A percentile compares a stretch with the other conserved stretches of the same genome.
Conservation (phyloP, 2,329 filamentous ascomycete species). For the Furcasterigmium furcatum region DNA sequence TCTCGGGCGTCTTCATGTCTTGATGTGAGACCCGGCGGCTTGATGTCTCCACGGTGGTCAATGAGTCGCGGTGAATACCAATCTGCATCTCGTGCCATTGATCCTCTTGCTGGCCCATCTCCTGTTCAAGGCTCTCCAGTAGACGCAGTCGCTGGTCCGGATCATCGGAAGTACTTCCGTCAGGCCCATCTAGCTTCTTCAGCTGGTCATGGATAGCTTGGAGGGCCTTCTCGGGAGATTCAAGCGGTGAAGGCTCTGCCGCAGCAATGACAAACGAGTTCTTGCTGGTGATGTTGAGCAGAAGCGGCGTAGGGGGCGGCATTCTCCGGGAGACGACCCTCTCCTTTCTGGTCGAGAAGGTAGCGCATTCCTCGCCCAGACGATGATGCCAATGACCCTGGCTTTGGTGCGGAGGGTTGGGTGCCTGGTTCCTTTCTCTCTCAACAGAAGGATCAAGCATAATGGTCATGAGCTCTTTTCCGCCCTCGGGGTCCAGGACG, state of each 20-base stretch:
- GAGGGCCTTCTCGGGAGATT: constrained; percentile 47
- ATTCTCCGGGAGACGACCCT: constrained; percentile 44
- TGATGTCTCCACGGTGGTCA: constrained; percentile 40
- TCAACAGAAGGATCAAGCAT: constrained; percentile 35
- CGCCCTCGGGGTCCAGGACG: constrained; percentile 17
- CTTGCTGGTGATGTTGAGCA: constrained; percentile 39
- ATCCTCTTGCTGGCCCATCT: constrained; percentile 58
- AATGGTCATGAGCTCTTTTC: constrained; percentile 35
- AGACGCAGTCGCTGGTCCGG: constrained; percentile 42
- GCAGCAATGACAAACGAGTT: constrained; percentile 40
- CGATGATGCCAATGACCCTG: constrained; percentile 47
- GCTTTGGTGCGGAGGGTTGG: constrained; percentile 16
- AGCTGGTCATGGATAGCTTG: constrained; percentile 50
- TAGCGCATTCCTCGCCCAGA: constrained; percentile 55
- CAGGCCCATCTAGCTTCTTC: constrained; percentile 40
- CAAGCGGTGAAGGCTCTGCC: constrained; percentile 48
- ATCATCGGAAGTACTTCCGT: constrained; percentile 29
- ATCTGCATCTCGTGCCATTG: constrained; percentile 58
- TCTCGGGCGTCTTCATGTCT: neutral
- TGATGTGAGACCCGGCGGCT: constrained; percentile 24
- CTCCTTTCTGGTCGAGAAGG: constrained; percentile 53
- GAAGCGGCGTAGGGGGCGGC: constrained; percentile 53
- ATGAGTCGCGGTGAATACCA: constrained; percentile 46
- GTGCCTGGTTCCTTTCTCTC: constrained; percentile 12
- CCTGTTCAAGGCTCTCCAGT: constrained; percentile 56